A percentile compares a stretch with the other conserved stretches of the same genome.
Evolutionary conservation across 805 yeast species (phyloP).

Genomic region (Metschnikowia lunata): DNA sequence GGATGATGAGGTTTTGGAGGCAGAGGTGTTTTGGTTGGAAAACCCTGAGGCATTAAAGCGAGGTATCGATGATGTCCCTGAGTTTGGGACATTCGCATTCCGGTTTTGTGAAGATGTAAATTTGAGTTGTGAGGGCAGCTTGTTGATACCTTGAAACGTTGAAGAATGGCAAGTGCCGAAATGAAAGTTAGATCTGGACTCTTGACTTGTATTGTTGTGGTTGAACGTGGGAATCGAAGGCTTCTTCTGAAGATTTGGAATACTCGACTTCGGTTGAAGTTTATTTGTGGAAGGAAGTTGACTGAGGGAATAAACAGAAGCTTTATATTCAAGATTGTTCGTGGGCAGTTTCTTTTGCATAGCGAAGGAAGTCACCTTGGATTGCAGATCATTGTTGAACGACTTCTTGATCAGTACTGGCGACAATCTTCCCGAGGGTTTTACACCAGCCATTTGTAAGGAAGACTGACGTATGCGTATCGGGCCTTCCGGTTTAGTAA

Average conservation of each 20-base stretch:
- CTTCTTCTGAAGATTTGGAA: conserved; percentile 2
- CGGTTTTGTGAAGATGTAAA: no score
- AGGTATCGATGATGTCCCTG: background rate
- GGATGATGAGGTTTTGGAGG: background rate
- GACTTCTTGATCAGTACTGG: conserved; percentile 4
- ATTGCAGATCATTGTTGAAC: background rate
- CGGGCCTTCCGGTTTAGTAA: conserved; percentile 24
- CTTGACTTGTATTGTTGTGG: no score
- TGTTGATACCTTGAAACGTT: no score
- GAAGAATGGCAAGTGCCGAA: no score
- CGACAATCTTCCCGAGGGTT: background rate
- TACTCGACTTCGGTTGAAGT: conserved; percentile 13
- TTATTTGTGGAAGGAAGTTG: conserved; percentile 13
- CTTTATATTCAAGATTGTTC: conserved; percentile 13
- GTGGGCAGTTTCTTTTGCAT: conserved; percentile 13
- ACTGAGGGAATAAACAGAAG: conserved; percentile 18
- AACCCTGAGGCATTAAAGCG: background rate
- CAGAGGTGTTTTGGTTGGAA: no score
- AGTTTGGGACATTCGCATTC: no score
- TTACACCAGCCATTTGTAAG: conserved; percentile 36
- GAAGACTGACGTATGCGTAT: conserved; percentile 26
- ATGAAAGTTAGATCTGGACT: no score
- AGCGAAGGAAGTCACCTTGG: background rate
- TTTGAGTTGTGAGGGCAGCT: no score
- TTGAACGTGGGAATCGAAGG: background rate